Conservation (phyloP, 2,329 filamentous ascomycete genomes). For the Calonectria hongkongensis region DNA sequence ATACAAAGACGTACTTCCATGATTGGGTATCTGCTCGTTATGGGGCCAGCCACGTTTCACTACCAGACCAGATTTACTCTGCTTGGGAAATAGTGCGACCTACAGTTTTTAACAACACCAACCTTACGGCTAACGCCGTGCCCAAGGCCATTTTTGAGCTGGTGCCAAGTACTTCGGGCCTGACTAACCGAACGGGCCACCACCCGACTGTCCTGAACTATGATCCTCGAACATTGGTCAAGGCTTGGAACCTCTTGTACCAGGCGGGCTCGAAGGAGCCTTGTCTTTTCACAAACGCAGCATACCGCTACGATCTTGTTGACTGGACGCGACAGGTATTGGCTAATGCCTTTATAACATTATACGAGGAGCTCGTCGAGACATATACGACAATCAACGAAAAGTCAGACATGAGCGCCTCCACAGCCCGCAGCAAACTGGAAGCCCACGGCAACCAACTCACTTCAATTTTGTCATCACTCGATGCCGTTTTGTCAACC, state of each 20-base stretch:
- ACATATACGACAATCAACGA: background rate
- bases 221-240: background rate
- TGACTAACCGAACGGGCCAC: conserved; percentile 6
- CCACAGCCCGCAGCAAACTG: background rate
- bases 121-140: background rate
- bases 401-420: background rate
- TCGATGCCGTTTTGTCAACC: conserved; percentile 3
- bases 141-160: conserved; percentile 17
- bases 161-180: background rate
- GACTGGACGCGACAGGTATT: conserved; percentile 14
- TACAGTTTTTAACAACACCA: conserved; percentile 7
- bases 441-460: background rate
- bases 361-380: background rate
- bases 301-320: conserved; percentile 5
- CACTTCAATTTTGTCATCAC: background rate
- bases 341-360: background rate
- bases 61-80: conserved; percentile 2
- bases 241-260: conserved; percentile 6
- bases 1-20: background rate
- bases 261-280: background rate
- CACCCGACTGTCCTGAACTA: conserved; percentile 17
- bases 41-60: background rate
- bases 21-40: conserved; percentile 13
- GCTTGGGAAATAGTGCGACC: background rate
- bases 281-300: background rate